phyloP scores from a whole-genome alignment of 768 basidiomycete genomes.

The Mycena galericulata region DNA sequence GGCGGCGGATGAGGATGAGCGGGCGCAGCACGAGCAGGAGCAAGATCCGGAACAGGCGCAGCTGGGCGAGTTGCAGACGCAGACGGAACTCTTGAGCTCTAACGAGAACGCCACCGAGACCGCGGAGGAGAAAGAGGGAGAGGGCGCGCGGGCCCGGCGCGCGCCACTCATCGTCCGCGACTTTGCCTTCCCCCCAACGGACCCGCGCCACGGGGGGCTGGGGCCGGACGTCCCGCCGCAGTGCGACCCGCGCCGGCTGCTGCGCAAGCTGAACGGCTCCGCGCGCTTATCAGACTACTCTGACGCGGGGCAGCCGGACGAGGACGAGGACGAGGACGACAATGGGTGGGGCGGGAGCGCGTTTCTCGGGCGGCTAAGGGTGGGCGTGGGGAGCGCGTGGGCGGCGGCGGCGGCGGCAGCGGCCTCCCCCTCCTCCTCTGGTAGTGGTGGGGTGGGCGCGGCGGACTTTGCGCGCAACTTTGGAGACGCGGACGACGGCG shows the following conservation, averaged over 20 bases:
- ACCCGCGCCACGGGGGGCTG: slow-evolving; percentile 51
- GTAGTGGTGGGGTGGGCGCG: slow-evolving; percentile 21
- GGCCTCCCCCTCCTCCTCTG: slow-evolving; percentile 11
- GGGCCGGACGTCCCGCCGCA: slow-evolving; percentile 55
- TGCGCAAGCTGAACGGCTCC: slow-evolving; percentile 41
- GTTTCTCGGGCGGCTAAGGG: slow-evolving; percentile 14
- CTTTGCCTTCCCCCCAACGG: slow-evolving; percentile 50
- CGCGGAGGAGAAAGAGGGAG: too few relatives aligned
- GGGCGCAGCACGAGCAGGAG: not conserved
- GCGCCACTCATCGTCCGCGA: slow-evolving; percentile 55
- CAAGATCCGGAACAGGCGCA: too few relatives aligned
- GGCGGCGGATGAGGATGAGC: slow-evolving; percentile 23
- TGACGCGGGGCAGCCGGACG: not conserved
- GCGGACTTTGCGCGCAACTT: slow-evolving; percentile 34
- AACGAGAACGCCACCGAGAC: too few relatives aligned
- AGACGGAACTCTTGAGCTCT: too few relatives aligned
- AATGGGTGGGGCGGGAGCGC: slow-evolving; percentile 26
- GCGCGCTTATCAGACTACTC: slow-evolving; percentile 13
- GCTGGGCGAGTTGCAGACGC: too few relatives aligned
- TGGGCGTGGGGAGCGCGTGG: slow-evolving; percentile 18
- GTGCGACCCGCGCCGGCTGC: slow-evolving; percentile 51
- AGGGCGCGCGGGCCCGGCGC: not conserved
- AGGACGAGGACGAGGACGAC: slow-evolving; percentile 29
- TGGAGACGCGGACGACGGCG: slow-evolving; percentile 36
- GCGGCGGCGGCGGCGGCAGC: slow-evolving; percentile 30